Conservation (phyloP, 495 filamentous ascomycete species). For the Penicillium cinerascens region DNA sequence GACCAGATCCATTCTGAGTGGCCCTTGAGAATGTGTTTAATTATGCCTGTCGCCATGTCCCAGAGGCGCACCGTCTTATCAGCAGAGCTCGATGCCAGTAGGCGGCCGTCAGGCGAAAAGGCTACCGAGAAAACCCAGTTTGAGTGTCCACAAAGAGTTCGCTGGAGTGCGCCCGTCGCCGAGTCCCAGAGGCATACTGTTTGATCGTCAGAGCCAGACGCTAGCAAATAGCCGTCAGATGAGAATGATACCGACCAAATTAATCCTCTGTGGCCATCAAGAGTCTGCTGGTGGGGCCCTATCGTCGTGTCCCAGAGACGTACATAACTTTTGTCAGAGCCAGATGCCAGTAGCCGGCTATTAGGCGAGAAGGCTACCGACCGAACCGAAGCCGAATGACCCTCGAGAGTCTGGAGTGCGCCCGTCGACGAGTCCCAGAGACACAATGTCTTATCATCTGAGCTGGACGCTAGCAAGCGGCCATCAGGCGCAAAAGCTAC, state of each 20-base stretch:
- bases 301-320: constrained; percentile 26
- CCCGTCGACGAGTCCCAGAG: constrained; percentile 27
- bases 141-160: constrained; percentile 10
- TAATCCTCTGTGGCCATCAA: constrained; percentile 18
- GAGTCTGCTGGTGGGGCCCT: constrained; percentile 8
- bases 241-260: constrained; percentile 16
- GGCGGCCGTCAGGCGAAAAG: constrained; percentile 20
- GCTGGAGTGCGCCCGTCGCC: not conserved
- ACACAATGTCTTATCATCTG: constrained; percentile 15
- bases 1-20: constrained; percentile 6
- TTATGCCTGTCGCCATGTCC: not conserved
- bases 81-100: constrained; percentile 28
- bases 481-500: constrained; percentile 8
- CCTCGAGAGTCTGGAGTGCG: constrained; percentile 15
- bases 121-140: not conserved
- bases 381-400: constrained; percentile 10
- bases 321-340: constrained; percentile 22
- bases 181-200: constrained; percentile 29
- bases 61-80: constrained; percentile 27
- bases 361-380: constrained; percentile 14
- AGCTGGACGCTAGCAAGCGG: constrained; percentile 16
- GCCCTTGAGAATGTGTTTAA: constrained; percentile 8
- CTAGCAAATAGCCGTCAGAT: constrained; percentile 19
- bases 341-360: constrained; percentile 18
- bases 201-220: constrained; percentile 13